These are phyloP conservation scores for Penicilliopsis zonata DNA, from an alignment of 495 filamentous ascomycete genomes.

Conservation along the genomic window DNA sequence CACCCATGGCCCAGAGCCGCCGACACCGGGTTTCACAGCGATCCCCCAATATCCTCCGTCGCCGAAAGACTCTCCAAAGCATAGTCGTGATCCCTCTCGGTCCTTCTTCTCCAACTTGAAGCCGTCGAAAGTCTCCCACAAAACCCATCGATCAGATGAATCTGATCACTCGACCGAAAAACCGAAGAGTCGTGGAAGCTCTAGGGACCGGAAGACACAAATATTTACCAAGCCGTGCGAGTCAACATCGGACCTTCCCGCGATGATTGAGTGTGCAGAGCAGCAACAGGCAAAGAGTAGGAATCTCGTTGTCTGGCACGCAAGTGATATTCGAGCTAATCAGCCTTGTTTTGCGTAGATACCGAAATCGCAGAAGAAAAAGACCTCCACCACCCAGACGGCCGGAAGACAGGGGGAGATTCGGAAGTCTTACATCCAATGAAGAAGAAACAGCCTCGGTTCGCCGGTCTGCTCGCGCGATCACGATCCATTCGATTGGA, in stretches of 20 bases:
- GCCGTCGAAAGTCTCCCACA: slow-evolving; percentile 41
- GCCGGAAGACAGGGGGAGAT: slow-evolving; percentile 20
- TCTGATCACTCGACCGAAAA: slow-evolving; percentile 26
- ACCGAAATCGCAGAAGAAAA: slow-evolving; percentile 11
- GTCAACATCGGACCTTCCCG: slow-evolving; percentile 30
- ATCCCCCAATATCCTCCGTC: slow-evolving; percentile 43
- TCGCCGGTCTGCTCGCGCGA: slow-evolving; percentile 48
- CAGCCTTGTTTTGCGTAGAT: slow-evolving; percentile 11
- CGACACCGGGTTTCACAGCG: slow-evolving; percentile 38
- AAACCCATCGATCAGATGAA: slow-evolving; percentile 26
- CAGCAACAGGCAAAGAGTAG: slow-evolving; percentile 23
- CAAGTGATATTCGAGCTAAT: no score
- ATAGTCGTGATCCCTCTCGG: slow-evolving; percentile 39
- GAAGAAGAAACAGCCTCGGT: slow-evolving; percentile 38
- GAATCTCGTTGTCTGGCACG: no score
- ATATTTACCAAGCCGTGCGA: slow-evolving; percentile 24
- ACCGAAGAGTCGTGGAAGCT: slow-evolving; percentile 32
- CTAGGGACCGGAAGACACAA: slow-evolving; percentile 25
- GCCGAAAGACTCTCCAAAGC: slow-evolving; percentile 33
- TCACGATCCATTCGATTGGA: slow-evolving; percentile 55
- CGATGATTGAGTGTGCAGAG: slow-evolving; percentile 15
- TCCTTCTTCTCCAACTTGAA: slow-evolving; percentile 47
- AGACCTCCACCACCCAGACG: slow-evolving; percentile 9
- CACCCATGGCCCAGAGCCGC: slow-evolving; percentile 13
- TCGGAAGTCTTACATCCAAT: slow-evolving; percentile 16